phyloP scores from a whole-genome alignment of 1,284 basidiomycete genomes.

The Leccinum subatratum region DNA sequence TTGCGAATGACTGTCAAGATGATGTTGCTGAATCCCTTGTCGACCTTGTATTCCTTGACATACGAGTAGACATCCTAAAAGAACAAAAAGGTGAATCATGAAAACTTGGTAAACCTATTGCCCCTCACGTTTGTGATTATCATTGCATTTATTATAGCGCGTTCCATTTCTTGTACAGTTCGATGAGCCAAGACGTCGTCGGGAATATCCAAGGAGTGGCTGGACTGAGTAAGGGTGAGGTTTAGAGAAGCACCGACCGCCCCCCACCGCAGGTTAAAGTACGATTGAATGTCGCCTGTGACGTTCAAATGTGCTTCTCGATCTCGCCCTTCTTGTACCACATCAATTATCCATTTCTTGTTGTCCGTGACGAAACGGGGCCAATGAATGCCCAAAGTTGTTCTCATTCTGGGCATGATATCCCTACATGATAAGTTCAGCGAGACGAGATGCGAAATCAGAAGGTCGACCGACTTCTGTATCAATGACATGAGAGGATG shows the following conservation, averaged over 20 bases:
- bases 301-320: neutral
- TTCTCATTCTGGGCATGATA: neutral
- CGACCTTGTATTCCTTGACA: neutral
- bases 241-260: neutral
- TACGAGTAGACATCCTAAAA: neutral
- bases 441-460: neutral
- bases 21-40: neutral
- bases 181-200: neutral
- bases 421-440: neutral
- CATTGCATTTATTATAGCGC: neutral
- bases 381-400: neutral
- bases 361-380: neutral
- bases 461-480: neutral
- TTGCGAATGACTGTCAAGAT: neutral
- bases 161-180: neutral
- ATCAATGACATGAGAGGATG: neutral
- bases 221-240: neutral
- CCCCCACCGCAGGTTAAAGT: neutral
- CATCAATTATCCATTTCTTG: neutral
- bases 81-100: neutral
- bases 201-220: neutral
- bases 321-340: neutral
- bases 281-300: neutral
- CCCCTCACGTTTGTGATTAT: neutral
- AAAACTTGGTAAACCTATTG: neutral